Base-by-base conservation (phyloP, 768 basidiomycete species). In the Suillus cothurnatus region DNA sequence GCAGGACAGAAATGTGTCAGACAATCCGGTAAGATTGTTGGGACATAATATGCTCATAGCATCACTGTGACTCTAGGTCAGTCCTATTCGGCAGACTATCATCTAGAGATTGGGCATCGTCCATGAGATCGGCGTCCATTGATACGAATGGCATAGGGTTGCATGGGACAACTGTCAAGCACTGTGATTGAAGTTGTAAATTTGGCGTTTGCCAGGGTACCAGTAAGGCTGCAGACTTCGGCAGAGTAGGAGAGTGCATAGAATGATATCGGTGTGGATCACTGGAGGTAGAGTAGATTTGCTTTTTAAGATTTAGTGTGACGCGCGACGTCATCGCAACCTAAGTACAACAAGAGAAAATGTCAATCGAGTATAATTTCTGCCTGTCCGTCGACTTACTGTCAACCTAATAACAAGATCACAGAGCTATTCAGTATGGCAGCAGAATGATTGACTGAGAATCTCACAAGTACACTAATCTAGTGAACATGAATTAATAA, bases 361-460 rank as follows among this genome's bases (percentile, higher is more conserved):
- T 19, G 53, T 60, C 7, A 61, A 28, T 59, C 47, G 6, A 60
- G 53, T 17, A 28, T 28, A 5, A 21, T 28, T 28, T 21, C 28
- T 1, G 38, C 38, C 19, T 59, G 47, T 3, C 31, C 11, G 8
- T 62, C 15, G 4, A 31, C 63, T 39, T 39, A 71, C 31, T 34
- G 36, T 52, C 2, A 60, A 41, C 43, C 59, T 39, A 32, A 19
- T 8, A 56, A 55, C 5, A 38, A 14, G 39, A 76, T 78, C 74
- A 63, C 82, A 80, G n/a, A 36, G 4, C 80, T 69, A 50, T 82
- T 77, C 63, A 82, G 81, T 17, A 81, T 62, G 17, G 73, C 71
- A 81, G 81, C 67, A 34, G 41, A 11, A 32, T 34, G 19, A 23
- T 19, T n/a, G 2, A 23, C n/a, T 17, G 32, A 32, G 31, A 61